Evolutionary conservation across 2,329 filamentous ascomycete species (phyloP), one percentile per base, ranked within the genome.

Genomic region (Aureobasidium pullulans): DNA sequence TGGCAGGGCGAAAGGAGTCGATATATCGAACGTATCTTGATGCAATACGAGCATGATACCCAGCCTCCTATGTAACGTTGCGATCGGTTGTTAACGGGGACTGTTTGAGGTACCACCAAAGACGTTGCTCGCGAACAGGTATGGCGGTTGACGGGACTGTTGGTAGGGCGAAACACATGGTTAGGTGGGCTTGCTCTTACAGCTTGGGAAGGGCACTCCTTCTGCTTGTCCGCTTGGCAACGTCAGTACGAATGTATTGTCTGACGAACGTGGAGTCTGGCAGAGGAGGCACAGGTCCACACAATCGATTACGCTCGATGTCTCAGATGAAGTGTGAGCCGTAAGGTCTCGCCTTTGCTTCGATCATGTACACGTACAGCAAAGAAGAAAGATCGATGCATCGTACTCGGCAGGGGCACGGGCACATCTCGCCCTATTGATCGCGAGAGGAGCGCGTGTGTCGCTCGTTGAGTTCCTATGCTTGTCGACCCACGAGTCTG

Each of bases 101-200:
- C 19, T n/a, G 39, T 46, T 46, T 7, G 4, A 16, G n/a, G 1
- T 28, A 28, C 6, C 13, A 44, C 9, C 19, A 3, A 44, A 4
- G 15, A 37, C 52, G 52, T 29, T 36, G 19, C 15, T 19, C 36
- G 34, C 15, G 37, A 44, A 16, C 39, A n/a, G 50, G 31, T 34
- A 19, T 3, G 40, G 52, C 52, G 29, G 40, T 56, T 31, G 40
- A 37, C 39, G 40, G 31, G 11, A 46, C 40, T 36, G 40, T 29
- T 46, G n/a, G 19, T 28, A 46, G 36, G 52, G 52, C 49, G 49
- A 53, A 53, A 53, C 52, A 36, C 40, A 46, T n/a, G 11, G 31
- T 29, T 6, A 29, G 11, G 37, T 34, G 19, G 19, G 6, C 50
- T 54, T 39, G 29, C 50, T n/a, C 23, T 16, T 3, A 16, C 29